Evolutionary conservation across 2,329 filamentous ascomycete species (phyloP), one percentile per base, ranked within the genome.

Genomic region (Pestalotiopsis sp.): DNA sequence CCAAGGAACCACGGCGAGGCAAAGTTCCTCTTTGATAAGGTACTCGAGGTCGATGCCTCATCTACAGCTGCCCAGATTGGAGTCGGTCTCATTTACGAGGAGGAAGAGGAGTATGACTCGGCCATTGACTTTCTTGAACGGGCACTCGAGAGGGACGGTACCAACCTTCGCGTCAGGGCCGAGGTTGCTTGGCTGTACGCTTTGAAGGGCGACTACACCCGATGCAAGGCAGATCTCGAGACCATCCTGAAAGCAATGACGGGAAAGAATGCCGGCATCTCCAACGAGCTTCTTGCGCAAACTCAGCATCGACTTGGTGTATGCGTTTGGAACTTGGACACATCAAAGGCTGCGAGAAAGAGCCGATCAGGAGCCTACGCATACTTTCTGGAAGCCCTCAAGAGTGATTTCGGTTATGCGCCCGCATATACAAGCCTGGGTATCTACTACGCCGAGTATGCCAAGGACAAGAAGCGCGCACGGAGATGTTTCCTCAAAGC

Each of bases 401-500:
- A 95, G 79, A 93, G 91, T 66, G 93, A 98, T 74, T 87, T 96
- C 68, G 97, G 92, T 74, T 94, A 92, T 78, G 95, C 96, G 1
- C 93, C 96, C 0, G 91, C 95, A 2, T 99, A 98, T 79, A 97
- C 95, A 0, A 94, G 91, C 72, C 87, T 99, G 4, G 96, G 96
- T 17, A 85, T 95, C 7, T 99, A 92, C 82, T 99, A 98, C 77
- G 90, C 91, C 5, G 95, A 98, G 76, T 98, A 98, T 77, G 92
- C 89, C 67, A 94, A 91, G 72, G 96, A 98, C 79, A 94, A 91
- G 80, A 92, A 91, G 75, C 87, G 97, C 76, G 94, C 95, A 9
- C 88, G 93, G n/a, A 91, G 93, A 71, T 98, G 95, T 77, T 98
- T 98, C 75, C 93, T 98, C 75, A 98, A 98, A 78, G 96, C 96